Conservation (phyloP, 2,329 filamentous ascomycete species). For the Tolypocladium pustulatum region DNA sequence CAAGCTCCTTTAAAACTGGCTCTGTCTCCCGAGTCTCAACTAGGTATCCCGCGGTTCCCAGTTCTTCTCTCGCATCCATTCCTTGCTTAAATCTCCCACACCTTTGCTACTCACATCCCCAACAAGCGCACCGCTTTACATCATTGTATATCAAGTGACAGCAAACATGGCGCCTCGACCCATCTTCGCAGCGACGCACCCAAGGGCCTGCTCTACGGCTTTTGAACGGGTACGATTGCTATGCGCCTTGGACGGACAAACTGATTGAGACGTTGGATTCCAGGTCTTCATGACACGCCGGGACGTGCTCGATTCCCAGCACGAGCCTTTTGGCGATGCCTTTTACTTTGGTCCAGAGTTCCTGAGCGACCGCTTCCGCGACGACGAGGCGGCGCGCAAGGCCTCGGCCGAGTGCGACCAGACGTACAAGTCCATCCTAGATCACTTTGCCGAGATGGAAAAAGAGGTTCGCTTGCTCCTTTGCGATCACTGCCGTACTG, state of each 20-base stretch:
- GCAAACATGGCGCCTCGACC: conserved; percentile 20
- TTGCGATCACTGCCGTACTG: conserved; percentile 8
- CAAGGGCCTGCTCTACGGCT: conserved; percentile 88
- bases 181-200: conserved; percentile 90
- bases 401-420: conserved; percentile 57
- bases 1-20: background rate
- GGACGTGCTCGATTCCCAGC: conserved; percentile 70
- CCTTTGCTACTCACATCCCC: background rate
- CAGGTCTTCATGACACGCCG: conserved; percentile 94
- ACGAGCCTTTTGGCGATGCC: conserved; percentile 94
- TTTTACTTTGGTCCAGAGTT: conserved; percentile 94
- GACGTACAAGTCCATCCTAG: conserved; percentile 69
- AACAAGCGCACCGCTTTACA: background rate
- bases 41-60: background rate
- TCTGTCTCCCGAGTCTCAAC: background rate
- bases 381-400: conserved; percentile 46
- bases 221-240: conserved; percentile 71
- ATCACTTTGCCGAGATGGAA: conserved; percentile 60
- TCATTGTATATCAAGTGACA: background rate
- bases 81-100: background rate
- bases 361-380: conserved; percentile 66
- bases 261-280: background rate
- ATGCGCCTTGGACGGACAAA: background rate
- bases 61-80: background rate
- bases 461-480: conserved; percentile 52